Base-by-base conservation (phyloP, 1,284 basidiomycete species). In the Polyporus tsugae region DNA sequence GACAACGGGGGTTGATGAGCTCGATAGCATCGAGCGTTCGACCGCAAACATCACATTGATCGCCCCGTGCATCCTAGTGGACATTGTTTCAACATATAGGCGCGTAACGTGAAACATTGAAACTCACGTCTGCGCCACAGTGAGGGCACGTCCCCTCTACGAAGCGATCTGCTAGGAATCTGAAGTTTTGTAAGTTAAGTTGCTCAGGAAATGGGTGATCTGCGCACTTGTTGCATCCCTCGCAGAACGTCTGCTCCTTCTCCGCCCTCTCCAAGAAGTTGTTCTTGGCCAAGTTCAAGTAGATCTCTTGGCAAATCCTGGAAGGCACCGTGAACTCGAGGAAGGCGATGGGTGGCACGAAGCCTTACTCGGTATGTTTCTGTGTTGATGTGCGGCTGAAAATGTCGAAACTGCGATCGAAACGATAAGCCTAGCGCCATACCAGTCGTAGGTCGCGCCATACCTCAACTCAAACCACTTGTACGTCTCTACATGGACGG, bases 11-110 rank as follows among this genome's bases (percentile, higher is more conserved):
- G 76, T 97, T 92, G 81, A 98, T 88, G 70, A 99, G 89, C 76
- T 98, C 96, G 69, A 97, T 89, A 2, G 96, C 95, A 70, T 98
- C 97, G 64, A 98, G 89, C 9, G 97, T 98, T 72, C 96, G 89
- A 53, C 93, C 91, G 78, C 98, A 99, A 69, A 91, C 87, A 81
- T 99, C 98, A 81, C 98, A 99, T 85, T 99, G 98, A 80, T 99
- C 98, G 11, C 98, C 98, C 59, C 98, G 93, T 46, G 97, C 98
- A 74, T 99, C 97, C 92, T 95, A 75, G 7, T 0, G 0, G 13
- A 11, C 1, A 9, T 11, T 19, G 53, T 29, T 29, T 13, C n/a
- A 61, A 6, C 65, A 25, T 38, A 62, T 17, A 60, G 22, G 39
- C 49, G 19, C 29, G 42, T 38, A 19, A 62, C 46, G 49, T 13